These are phyloP conservation scores for Penstemon eatonii DNA, from an alignment of 257 asterid species.

Conservation along the genomic window DNA sequence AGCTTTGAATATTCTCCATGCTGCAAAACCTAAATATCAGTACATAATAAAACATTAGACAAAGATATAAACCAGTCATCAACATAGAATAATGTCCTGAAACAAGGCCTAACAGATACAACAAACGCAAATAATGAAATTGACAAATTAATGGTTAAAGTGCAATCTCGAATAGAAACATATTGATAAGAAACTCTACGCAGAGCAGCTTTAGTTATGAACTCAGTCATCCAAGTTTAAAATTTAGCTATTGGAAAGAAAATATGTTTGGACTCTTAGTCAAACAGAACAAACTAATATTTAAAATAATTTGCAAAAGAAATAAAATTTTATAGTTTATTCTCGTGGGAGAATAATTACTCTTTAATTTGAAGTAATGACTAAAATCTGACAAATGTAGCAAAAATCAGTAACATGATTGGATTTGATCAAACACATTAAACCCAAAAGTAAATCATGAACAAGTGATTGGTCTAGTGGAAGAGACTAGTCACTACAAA, in stretches of 20 bases:
- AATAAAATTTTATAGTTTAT: neutral
- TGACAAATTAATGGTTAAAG: neutral
- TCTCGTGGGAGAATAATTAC: neutral
- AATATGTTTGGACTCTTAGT: neutral
- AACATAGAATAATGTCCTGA: neutral
- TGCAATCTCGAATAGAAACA: neutral
- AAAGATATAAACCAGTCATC: neutral
- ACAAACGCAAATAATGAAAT: neutral
- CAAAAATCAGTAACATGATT: neutral
- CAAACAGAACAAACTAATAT: neutral
- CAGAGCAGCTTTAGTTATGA: neutral
- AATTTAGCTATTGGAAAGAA: neutral
- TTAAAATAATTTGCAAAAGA: neutral
- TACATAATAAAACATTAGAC: neutral
- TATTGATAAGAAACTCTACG: neutral
- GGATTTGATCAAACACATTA: constrained; percentile 12
- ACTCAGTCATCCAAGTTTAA: neutral
- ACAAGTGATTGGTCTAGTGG: no score
- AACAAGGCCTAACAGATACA: neutral
- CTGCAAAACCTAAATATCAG: constrained; percentile 24
- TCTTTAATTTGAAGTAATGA: neutral
- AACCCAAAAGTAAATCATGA: neutral
- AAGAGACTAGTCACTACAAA: no score
- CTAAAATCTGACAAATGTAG: neutral
- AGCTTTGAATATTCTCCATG: constrained; percentile 70